Evolutionary conservation across 495 filamentous ascomycete genomes (phyloP).

Genomic region (Neurospora sublineolata): DNA sequence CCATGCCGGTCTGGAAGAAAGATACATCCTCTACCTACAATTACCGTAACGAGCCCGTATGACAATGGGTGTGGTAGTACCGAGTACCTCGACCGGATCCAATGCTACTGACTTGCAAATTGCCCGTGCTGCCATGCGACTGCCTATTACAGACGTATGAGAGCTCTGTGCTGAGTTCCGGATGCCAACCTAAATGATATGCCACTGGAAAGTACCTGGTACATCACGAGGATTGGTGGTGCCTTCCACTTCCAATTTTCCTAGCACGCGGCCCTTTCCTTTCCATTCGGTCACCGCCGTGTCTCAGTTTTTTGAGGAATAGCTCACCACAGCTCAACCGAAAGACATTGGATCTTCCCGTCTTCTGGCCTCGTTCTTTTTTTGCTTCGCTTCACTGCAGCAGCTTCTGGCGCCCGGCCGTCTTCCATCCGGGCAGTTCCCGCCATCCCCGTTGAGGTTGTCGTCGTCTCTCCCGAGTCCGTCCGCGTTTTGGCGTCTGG

Average conservation of each 20-base stretch:
- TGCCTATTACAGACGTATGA: background rate
- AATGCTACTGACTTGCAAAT: background rate
- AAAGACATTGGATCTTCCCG: background rate
- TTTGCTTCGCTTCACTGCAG: background rate
- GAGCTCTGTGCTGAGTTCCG: background rate
- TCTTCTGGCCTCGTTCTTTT: background rate
- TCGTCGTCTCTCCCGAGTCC: background rate
- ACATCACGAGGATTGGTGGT: background rate
- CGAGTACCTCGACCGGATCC: background rate
- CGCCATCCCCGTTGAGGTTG: background rate
- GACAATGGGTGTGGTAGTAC: background rate
- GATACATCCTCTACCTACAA: background rate
- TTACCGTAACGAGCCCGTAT: background rate
- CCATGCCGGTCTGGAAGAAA: background rate
- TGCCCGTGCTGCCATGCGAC: background rate
- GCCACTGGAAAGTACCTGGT: background rate
- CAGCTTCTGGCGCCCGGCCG: background rate
- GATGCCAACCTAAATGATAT: background rate
- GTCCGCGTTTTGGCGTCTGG: background rate
- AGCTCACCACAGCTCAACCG: background rate
- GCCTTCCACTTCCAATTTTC: background rate
- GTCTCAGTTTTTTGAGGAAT: background rate
- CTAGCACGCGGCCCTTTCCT: background rate
- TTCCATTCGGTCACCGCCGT: background rate
- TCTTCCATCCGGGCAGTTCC: background rate